These are phyloP conservation scores for Cichorium intybus DNA, from an alignment of 140 eudicot genomes.

Conservation along the genomic window DNA sequence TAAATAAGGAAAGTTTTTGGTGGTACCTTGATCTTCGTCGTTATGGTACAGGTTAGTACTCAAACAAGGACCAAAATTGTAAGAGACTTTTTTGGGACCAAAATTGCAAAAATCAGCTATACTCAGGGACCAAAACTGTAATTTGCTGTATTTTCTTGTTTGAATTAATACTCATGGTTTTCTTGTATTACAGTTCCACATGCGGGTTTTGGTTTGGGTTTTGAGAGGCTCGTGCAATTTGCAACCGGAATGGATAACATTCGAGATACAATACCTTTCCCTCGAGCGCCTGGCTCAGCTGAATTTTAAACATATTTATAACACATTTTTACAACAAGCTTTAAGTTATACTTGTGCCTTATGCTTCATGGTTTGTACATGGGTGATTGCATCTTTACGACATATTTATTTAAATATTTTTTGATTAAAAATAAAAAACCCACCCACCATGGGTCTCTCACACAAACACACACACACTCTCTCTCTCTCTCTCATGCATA, in stretches of 20 bases:
- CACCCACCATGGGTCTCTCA: too few relatives aligned
- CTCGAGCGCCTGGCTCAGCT: constrained; percentile 95
- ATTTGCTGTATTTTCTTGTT: too few relatives aligned
- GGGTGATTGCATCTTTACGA: not conserved
- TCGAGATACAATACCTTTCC: constrained; percentile 96
- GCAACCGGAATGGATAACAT: constrained; percentile 96
- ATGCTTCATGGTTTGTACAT: not conserved
- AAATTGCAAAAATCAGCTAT: not conserved
- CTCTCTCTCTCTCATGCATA: too few relatives aligned
- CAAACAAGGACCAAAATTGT: too few relatives aligned
- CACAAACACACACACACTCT: too few relatives aligned
- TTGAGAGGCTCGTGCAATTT: constrained; percentile 98
- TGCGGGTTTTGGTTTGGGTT: constrained; percentile 97
- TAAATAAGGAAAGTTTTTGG: constrained; percentile 86
- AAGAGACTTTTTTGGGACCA: too few relatives aligned
- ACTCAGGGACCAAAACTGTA: too few relatives aligned
- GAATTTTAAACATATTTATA: constrained; percentile 57
- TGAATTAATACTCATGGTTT: not conserved
- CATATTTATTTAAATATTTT: too few relatives aligned
- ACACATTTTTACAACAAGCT: not conserved
- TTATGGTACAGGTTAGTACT: constrained; percentile 89
- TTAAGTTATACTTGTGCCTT: not conserved
- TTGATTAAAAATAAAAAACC: too few relatives aligned
- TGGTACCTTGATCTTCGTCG: constrained; percentile 99
- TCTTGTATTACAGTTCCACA: constrained; percentile 75